Evolutionary conservation across 306 rosid genomes (phyloP).

Genomic region (Mucuna pruriens): DNA sequence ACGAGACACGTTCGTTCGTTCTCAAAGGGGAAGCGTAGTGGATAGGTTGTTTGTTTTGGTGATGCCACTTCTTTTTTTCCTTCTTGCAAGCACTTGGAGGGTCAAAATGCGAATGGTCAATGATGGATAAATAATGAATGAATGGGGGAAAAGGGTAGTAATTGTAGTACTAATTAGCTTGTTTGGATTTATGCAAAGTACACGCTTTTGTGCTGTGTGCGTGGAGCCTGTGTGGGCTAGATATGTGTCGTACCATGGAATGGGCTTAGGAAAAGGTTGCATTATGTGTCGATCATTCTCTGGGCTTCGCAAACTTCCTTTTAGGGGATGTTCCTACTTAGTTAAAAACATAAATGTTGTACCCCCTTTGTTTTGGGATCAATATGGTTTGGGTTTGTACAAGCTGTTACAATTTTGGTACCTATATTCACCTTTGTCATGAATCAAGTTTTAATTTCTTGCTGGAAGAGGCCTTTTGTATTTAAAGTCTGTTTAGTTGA

Average conservation of each 20-base stretch:
- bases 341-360: too few species aligned
- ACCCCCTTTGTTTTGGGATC: too few species aligned
- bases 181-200: slow-evolving; percentile 19
- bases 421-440: too few species aligned
- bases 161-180: background rate
- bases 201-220: slow-evolving; percentile 27
- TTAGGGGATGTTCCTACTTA: background rate
- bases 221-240: slow-evolving; percentile 44
- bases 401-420: too few species aligned
- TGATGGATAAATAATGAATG: background rate
- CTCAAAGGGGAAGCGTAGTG: slow-evolving; percentile 17
- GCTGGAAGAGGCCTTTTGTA: too few species aligned
- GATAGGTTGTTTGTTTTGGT: slow-evolving; percentile 9
- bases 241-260: background rate
- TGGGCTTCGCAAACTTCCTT: slow-evolving; percentile 53
- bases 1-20: background rate
- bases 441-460: too few species aligned
- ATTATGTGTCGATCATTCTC: slow-evolving; percentile 54
- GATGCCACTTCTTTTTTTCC: background rate
- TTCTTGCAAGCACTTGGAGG: background rate
- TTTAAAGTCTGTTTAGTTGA: too few species aligned
- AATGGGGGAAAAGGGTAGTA: background rate
- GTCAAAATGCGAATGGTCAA: background rate
- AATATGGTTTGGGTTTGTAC: too few species aligned
- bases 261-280: background rate